Evolutionary conservation across 768 basidiomycete genomes (phyloP).

Genomic region (Suillus weaverae): DNA sequence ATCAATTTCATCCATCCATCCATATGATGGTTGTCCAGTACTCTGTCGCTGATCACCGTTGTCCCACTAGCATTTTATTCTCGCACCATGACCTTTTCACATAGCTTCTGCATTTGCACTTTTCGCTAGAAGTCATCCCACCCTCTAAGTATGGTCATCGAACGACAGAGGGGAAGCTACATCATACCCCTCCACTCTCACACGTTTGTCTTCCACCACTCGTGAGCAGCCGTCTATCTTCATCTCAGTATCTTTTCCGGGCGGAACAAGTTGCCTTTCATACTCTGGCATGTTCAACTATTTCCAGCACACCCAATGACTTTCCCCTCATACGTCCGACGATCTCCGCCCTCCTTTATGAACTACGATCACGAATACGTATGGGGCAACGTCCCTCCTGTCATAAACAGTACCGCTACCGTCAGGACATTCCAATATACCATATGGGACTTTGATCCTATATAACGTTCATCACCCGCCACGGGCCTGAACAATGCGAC

Average conservation of each 20-base stretch:
- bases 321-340: neutral
- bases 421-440: neutral
- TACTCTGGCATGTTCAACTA: neutral
- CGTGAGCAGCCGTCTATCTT: neutral
- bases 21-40: neutral
- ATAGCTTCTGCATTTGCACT: neutral
- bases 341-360: neutral
- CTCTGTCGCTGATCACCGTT: neutral
- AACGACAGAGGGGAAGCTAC: neutral
- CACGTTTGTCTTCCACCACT: neutral
- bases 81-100: neutral
- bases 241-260: neutral
- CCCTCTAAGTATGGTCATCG: neutral
- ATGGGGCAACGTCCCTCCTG: neutral
- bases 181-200: neutral
- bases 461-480: neutral
- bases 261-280: neutral
- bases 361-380: neutral
- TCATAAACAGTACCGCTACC: neutral
- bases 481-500: conserved; percentile 1
- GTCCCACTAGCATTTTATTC: neutral
- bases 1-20: neutral
- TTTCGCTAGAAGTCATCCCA: neutral
- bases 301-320: neutral
- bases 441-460: neutral